Base-by-base conservation (phyloP, 2,329 filamentous ascomycete species). In the Coleophoma crateriformis region DNA sequence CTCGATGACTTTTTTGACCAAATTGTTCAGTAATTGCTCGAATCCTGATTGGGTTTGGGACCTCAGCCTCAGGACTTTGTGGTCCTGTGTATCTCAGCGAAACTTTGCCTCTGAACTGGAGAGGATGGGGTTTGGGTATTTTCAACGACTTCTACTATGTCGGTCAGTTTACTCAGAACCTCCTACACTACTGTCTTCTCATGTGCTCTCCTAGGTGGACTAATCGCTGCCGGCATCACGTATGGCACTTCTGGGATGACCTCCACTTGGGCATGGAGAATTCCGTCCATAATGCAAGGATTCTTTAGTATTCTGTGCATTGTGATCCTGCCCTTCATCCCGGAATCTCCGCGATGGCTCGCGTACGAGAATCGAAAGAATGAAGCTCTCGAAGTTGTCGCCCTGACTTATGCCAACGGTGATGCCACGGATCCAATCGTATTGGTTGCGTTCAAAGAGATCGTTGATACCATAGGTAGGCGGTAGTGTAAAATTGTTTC, bases 31-130 rank as follows among this genome's bases (percentile, higher is more conserved):
- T 50, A n/a, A 43, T 50, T 42, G 49, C 43, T 33, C 35, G 49
- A 32, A 41, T 50, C 33, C 27, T 50, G n/a, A 47, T 50, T 20
- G 49, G 49, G 17, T 47, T 41, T 37, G 49, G 49, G 12, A 54
- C 49, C 35, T 50, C 53, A 12, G 47, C 49, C 11, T 50, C 50
- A 7, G 49, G 48, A n/a, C 66, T 74, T n/a, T 70, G 71, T 1
- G 73, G 68, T 1, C 68, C 69, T 1, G 71, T 76, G 0, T 76
- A 75, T 48, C 65, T 80, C 5, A 70, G 71, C 1, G 77, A 81
- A 60, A 72, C 71, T 0, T 72, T 76, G 45, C 68, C 74, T 0
- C 68, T 62, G 49, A 60, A 66, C 7, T 75, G 69, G 65, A 66
- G 73, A 33, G 71, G 67, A 4, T 74, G 69, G 69, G 70, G 69